Base-by-base conservation (phyloP, 1,284 basidiomycete species). In the Cystobasidium slooffiae region DNA sequence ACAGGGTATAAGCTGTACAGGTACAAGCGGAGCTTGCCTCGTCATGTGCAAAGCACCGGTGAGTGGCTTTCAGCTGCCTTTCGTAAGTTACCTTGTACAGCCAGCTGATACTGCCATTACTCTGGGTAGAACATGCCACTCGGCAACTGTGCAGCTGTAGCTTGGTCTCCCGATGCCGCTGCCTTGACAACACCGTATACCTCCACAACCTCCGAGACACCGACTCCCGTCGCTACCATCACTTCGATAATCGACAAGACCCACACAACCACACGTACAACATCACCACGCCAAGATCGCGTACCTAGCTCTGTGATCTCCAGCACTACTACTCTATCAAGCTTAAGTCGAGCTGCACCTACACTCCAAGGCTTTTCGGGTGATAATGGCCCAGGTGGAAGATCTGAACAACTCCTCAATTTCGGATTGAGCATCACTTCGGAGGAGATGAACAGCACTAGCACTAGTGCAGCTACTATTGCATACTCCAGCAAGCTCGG, bases 31-130 rank as follows among this genome's bases (percentile, higher is more conserved):
- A 10, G 62, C 70, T n/a, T 73, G 70, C 59, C 22, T 73, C 1
- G 43, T 73, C 37, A 66, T 73, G 70, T 73, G 70, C 41, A 73
- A 73, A 24, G 55, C 62, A 22, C n/a, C 41, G 22, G 66, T 68
- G 43, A 56, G 43, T 24, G 39, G 4, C 9, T 37, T 46, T 8
- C 3, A 24, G 20, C 44, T 20, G 16, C 22, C 44, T 16, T 12
- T 31, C 14, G 3, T 10, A 7, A 46, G 41, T 8, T 8, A 66
- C 39, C 22, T 10, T 16, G 6, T 51, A 9, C 49, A 31, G 39
- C 7, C 1, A n/a, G 44, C 10, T 53, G 10, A 41, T 22, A 7
- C 8, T 66, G 12, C n/a, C 6, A n/a, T n/a, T n/a, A n/a, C n/a
- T n/a, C n/a, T n/a, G n/a, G n/a, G n/a, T n/a, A 73, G 63, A 43